These are phyloP conservation scores for Dioszegia aurantiaca DNA, from an alignment of 768 basidiomycete species.

Conservation along the genomic window DNA sequence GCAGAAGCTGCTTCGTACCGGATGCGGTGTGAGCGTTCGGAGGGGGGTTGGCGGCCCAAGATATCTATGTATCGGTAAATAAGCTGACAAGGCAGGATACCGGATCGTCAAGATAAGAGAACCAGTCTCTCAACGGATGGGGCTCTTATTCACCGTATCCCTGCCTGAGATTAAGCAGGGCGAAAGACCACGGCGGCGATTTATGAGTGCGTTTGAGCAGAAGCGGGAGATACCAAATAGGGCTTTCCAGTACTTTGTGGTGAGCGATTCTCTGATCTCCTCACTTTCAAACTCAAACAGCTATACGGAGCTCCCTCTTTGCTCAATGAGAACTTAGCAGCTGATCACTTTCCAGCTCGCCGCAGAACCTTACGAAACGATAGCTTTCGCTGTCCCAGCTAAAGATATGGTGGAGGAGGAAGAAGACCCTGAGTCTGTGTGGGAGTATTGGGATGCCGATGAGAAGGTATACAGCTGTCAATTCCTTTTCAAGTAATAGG, in stretches of 20 bases:
- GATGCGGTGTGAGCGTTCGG: too few relatives aligned
- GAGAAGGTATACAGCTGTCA: conserved; percentile 98
- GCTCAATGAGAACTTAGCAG: too few relatives aligned
- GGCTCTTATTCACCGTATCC: conserved; percentile 89
- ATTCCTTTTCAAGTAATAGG: conserved; percentile 70
- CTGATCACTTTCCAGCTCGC: conserved; percentile 67
- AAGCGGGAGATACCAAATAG: conserved; percentile 91
- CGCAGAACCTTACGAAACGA: conserved; percentile 98
- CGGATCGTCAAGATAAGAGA: conserved; percentile 89
- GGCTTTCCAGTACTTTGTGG: conserved; percentile 95
- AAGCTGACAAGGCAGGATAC: conserved; percentile 56
- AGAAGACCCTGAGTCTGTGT: conserved; percentile 82
- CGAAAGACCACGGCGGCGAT: conserved; percentile 77
- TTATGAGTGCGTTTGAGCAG: conserved; percentile 99
- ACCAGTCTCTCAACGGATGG: conserved; percentile 76
- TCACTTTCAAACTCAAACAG: too few relatives aligned
- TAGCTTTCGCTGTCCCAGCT: conserved; percentile 97
- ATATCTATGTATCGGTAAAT: too few relatives aligned
- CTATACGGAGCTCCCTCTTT: too few relatives aligned
- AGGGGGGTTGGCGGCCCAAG: too few relatives aligned
- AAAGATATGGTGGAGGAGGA: conserved; percentile 68
- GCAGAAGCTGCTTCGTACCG: too few relatives aligned
- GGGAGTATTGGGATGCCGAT: conserved; percentile 99
- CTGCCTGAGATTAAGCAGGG: conserved; percentile 87
- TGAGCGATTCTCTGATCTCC: conserved; percentile 54